Percentiles rank a stretch among this genome's conserved stretches.
phyloP scores from a whole-genome alignment of 31 red algal species.

The Asparagopsis taxiformis region DNA sequence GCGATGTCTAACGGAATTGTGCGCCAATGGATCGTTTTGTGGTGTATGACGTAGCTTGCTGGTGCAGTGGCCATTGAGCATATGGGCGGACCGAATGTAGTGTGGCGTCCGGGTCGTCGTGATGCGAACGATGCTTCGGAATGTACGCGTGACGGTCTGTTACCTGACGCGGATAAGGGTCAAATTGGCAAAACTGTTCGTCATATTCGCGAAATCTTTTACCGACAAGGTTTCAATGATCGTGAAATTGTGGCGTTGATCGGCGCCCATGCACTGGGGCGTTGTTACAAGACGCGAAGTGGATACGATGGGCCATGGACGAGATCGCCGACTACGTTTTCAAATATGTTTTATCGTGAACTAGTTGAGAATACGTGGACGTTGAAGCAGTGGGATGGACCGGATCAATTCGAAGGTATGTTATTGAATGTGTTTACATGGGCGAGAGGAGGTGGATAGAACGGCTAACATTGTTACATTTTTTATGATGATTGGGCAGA shows the following conservation, averaged over 20 bases:
- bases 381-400: conserved; percentile 67
- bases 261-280: conserved; percentile 69
- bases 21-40: not conserved
- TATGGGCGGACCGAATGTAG: conserved; percentile 63
- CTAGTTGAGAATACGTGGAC: conserved; percentile 74
- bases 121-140: conserved; percentile 41
- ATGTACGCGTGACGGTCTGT: conserved; percentile 63
- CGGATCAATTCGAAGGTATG: conserved; percentile 66
- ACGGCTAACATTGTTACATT: not conserved
- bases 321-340: conserved; percentile 71
- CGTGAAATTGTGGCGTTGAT: conserved; percentile 71
- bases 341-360: conserved; percentile 67
- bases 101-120: conserved; percentile 46
- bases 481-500: conserved; percentile 12
- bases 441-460: not conserved
- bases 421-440: not conserved
- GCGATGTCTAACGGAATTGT: not conserved
- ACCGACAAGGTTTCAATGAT: conserved; percentile 77
- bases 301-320: conserved; percentile 68
- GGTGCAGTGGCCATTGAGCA: conserved; percentile 59
- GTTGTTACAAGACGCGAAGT: conserved; percentile 39
- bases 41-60: conserved; percentile 33
- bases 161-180: conserved; percentile 77
- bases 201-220: conserved; percentile 73
- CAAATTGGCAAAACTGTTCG: conserved; percentile 50